Evolutionary conservation across 192 early-diverging fungal species (phyloP).

Genomic region (Gaertneriomyces sp.): DNA sequence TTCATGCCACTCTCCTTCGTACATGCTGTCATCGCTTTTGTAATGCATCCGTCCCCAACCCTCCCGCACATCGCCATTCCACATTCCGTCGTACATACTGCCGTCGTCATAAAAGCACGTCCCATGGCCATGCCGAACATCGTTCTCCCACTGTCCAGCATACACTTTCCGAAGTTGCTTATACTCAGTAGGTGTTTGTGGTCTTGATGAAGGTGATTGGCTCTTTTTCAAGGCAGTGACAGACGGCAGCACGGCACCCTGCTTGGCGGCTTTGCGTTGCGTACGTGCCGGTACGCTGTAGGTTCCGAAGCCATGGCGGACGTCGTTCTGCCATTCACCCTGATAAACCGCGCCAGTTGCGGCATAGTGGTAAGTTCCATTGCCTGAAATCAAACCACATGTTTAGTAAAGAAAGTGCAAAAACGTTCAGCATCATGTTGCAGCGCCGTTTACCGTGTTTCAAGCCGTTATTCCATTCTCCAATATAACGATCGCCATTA

Average conservation of each 20-base stretch:
- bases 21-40: slow-evolving; percentile 39
- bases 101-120: slow-evolving; percentile 58
- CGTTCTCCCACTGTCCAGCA: slow-evolving; percentile 51
- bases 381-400: slow-evolving; percentile 31
- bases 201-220: neutral
- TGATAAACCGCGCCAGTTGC: slow-evolving; percentile 48
- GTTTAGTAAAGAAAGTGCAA: neutral
- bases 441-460: slow-evolving; percentile 41
- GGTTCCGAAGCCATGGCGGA: slow-evolving; percentile 53
- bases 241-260: slow-evolving; percentile 13
- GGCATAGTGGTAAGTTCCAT: slow-evolving; percentile 53
- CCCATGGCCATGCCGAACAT: slow-evolving; percentile 48
- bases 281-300: slow-evolving; percentile 41
- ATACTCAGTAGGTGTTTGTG: neutral
- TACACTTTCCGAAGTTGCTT: slow-evolving; percentile 49
- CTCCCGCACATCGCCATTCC: slow-evolving; percentile 50
- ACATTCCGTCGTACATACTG: slow-evolving; percentile 50
- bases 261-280: neutral
- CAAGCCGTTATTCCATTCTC: slow-evolving; percentile 55
- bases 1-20: slow-evolving; percentile 61
- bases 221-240: slow-evolving; percentile 15
- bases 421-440: neutral
- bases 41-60: slow-evolving; percentile 59
- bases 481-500: slow-evolving; percentile 58
- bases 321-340: slow-evolving; percentile 54